A percentile compares a stretch with the other conserved stretches of the same genome.
Evolutionary conservation across 257 asterid species (phyloP).

Genomic region (Voacanga thouarsii): DNA sequence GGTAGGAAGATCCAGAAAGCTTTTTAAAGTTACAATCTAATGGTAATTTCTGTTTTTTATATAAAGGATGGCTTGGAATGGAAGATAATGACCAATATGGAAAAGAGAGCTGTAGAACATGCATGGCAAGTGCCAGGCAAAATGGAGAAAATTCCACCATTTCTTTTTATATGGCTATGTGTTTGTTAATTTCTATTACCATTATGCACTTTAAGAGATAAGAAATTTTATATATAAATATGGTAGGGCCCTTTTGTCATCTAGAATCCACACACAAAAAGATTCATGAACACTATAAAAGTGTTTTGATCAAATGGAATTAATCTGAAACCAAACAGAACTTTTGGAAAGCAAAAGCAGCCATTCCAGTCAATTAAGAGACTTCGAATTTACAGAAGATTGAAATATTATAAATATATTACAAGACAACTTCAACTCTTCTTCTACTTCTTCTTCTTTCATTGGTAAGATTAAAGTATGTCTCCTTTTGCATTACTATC

Average conservation of each 20-base stretch:
- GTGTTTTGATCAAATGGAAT: neutral
- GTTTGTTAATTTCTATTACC: too few relatives aligned
- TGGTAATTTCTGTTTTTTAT: too few relatives aligned
- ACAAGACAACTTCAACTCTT: neutral
- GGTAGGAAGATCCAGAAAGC: too few relatives aligned
- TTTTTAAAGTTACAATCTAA: too few relatives aligned
- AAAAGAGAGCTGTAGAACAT: neutral
- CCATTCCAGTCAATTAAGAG: constrained; percentile 15
- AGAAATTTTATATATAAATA: too few relatives aligned
- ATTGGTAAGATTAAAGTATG: too few relatives aligned
- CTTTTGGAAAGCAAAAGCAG: constrained; percentile 6
- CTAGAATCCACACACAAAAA: too few relatives aligned
- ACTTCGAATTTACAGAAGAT: neutral
- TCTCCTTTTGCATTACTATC: too few relatives aligned
- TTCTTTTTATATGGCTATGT: too few relatives aligned
- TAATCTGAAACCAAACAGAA: neutral
- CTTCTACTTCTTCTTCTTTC: too few relatives aligned
- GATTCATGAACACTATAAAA: neutral
- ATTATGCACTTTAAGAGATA: too few relatives aligned
- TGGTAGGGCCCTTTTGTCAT: neutral
- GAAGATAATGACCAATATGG: neutral
- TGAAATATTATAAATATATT: neutral
- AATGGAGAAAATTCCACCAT: too few relatives aligned
- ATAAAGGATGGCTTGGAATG: neutral
- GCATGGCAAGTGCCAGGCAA: constrained; percentile 4